These are phyloP conservation scores for Limnanthes douglasii DNA, from an alignment of 345 rosid species.

Conservation along the genomic window DNA sequence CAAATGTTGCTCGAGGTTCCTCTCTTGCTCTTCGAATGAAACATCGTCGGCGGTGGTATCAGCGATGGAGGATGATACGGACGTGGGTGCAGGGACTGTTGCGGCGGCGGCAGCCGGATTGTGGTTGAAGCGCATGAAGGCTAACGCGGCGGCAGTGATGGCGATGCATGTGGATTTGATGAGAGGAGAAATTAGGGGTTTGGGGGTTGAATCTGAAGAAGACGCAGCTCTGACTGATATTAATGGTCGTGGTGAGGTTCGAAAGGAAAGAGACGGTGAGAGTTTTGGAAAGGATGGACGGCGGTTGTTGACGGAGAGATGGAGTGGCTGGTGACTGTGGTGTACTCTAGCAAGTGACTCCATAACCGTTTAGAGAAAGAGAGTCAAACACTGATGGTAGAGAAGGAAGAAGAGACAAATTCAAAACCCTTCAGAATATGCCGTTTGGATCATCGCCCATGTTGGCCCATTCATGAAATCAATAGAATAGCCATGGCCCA, in stretches of 20 bases:
- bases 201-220: conserved; percentile 11
- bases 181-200: conserved; percentile 11
- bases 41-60: conserved; percentile 11
- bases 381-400: no score
- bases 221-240: conserved; percentile 35
- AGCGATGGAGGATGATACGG: conserved; percentile 9
- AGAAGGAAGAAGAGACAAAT: no score
- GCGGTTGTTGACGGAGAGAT: conserved; percentile 16
- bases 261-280: conserved; percentile 14
- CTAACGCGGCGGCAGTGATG: conserved; percentile 39
- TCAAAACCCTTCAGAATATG: no score
- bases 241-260: conserved; percentile 5
- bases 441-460: no score
- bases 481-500: no score
- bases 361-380: no score
- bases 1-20: conserved; percentile 29
- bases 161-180: conserved; percentile 40
- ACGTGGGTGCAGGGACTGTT: conserved; percentile 13
- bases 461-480: no score
- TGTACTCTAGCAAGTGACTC: conserved; percentile 33
- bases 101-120: conserved; percentile 37
- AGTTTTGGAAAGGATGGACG: conserved; percentile 21
- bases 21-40: conserved; percentile 29
- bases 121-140: conserved; percentile 17
- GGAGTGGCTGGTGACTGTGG: conserved; percentile 19